Evolutionary conservation across 1,284 basidiomycete species (phyloP).

Genomic region (Pseudozyma sp.): DNA sequence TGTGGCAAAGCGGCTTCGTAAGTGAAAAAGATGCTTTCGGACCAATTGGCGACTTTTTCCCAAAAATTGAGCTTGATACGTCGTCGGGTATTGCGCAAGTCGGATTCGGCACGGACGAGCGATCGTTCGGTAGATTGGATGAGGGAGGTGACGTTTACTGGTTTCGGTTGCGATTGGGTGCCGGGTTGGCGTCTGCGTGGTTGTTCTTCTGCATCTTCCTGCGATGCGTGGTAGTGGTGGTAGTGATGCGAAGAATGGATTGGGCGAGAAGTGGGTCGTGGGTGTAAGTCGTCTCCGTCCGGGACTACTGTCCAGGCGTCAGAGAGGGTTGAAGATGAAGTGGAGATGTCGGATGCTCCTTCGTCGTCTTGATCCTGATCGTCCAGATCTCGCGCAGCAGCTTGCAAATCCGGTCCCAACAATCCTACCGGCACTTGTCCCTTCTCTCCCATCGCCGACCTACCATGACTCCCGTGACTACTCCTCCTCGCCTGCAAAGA

Average conservation of each 20-base stretch:
- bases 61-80: constrained; percentile 25
- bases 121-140: constrained; percentile 34
- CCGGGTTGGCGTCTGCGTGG: neutral
- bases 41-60: constrained; percentile 35
- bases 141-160: constrained; percentile 6
- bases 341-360: neutral
- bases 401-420: constrained; percentile 28
- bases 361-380: constrained; percentile 6
- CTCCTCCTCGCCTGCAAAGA: neutral
- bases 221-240: neutral
- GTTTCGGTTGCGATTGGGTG: neutral
- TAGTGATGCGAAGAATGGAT: neutral
- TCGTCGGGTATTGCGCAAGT: constrained; percentile 20
- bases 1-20: constrained; percentile 50
- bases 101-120: constrained; percentile 36
- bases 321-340: constrained; percentile 12
- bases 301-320: constrained; percentile 32
- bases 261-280: neutral
- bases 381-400: constrained; percentile 26
- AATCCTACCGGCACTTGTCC: constrained; percentile 3
- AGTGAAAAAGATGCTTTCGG: constrained; percentile 43
- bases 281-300: constrained; percentile 12
- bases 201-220: neutral
- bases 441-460: too few species aligned
- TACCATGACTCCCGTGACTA: neutral